Base-by-base conservation (phyloP, 257 asterid species). In the Echium plantagineum region DNA sequence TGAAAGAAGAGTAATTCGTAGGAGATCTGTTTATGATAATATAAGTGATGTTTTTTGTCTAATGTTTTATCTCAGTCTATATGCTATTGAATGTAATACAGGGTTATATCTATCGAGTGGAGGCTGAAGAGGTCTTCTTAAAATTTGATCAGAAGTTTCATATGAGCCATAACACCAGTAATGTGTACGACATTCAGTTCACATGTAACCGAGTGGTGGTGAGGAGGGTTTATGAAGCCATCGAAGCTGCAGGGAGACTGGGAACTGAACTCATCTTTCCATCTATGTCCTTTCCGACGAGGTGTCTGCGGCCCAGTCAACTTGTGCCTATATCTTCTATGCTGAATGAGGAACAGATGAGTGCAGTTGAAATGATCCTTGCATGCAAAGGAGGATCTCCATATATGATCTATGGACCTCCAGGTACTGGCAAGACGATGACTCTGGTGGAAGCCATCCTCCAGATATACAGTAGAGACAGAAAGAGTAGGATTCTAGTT, bases 381-480 rank as follows among this genome's bases (percentile, higher is more conserved):
- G 78, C 93, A 52, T 79, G 91, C 73, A 65, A 67, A 32, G 96
- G 94, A 58, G 97, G 89, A 55, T 75, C 87, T 54, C 95, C 99
- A 5, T 93, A 84, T 64, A 68, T 93, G 64, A 83, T 93, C 70
- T 86, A 93, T 47, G 99, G 99, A 13, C 97, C 99, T 49, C 99
- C 99, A 4, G 99, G 99, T 56, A 93, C 99, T 0, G 99, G 99
- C 15, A 93, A 93, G 75, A 85, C 99, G 2, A 75, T 64, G 85
- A 86, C 96, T 52, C 75, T 93, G 8, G 68, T 89, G 15, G 96
- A 93, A 81, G 87, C 96, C 59, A 78, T 93, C 68, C 81, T 89
- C 52, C 99, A 93, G 74, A 55, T 86, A 47, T 84, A 79, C 68
- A 52, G 52, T 55, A 66, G 13, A 21, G 65, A 70, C 64, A 71